Percentiles rank a stretch among this genome's conserved stretches.
Conservation (phyloP, 495 filamentous ascomycete genomes). For the Aspergillus egyptiacus region DNA sequence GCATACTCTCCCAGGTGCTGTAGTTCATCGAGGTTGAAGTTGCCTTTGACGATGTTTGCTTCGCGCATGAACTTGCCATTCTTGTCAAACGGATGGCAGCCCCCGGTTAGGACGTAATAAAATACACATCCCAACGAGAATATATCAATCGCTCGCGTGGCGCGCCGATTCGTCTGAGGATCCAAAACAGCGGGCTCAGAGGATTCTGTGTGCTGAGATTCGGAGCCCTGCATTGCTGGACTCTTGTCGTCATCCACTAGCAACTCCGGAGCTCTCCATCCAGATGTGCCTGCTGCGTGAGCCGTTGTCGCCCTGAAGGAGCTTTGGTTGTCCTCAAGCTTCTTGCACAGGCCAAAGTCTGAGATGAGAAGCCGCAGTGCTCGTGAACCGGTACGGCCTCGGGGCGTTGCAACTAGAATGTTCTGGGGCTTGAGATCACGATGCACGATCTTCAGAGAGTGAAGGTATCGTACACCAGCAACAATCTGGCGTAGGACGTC, state of each 20-base stretch:
- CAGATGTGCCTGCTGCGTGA: slow-evolving; percentile 86
- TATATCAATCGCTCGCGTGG: slow-evolving; percentile 92
- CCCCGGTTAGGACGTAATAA: slow-evolving; percentile 89
- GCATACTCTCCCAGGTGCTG: slow-evolving; percentile 71
- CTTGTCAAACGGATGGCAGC: slow-evolving; percentile 90
- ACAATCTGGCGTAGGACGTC: slow-evolving; percentile 79
- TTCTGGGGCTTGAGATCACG: slow-evolving; percentile 97
- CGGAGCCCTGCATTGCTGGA: slow-evolving; percentile 23
- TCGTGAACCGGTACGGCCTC: slow-evolving; percentile 29
- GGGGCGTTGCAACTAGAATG: slow-evolving; percentile 67
- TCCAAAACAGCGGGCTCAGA: slow-evolving; percentile 57
- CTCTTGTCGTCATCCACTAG: slow-evolving; percentile 68
- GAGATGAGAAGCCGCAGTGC: slow-evolving; percentile 78
- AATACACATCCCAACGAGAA: slow-evolving; percentile 95
- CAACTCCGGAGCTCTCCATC: slow-evolving; percentile 94
- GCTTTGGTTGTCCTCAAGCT: slow-evolving; percentile 89
- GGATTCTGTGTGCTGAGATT: slow-evolving; percentile 45
- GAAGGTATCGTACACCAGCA: slow-evolving; percentile 78
- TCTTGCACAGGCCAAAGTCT: slow-evolving; percentile 97
- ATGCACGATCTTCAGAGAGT: slow-evolving; percentile 90
- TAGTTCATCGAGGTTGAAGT: slow-evolving; percentile 65
- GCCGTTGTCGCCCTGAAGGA: slow-evolving; percentile 92
- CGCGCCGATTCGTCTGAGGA: slow-evolving; percentile 64
- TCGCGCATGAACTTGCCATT: slow-evolving; percentile 91
- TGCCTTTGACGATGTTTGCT: slow-evolving; percentile 88